These are phyloP conservation scores for Buxus sempervirens DNA, from an alignment of 164 flowering plant species.

Conservation along the genomic window DNA sequence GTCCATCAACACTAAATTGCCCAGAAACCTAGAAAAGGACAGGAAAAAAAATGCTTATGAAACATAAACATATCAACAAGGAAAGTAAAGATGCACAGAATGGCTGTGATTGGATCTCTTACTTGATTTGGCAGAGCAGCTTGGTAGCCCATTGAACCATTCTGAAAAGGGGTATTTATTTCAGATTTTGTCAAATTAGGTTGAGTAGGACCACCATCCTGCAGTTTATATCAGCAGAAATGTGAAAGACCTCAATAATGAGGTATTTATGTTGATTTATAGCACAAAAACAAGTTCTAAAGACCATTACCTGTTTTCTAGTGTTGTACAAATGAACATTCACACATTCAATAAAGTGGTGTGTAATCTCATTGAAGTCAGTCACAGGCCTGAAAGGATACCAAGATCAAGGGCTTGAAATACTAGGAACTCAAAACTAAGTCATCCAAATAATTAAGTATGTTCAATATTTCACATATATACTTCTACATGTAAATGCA, in stretches of 20 bases:
- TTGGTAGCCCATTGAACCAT: slow-evolving; percentile 33
- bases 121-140: slow-evolving; percentile 50
- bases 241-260: slow-evolving; percentile 9
- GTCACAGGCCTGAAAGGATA: slow-evolving; percentile 66
- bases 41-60: neutral
- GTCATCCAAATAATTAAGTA: too few species aligned
- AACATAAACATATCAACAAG: neutral
- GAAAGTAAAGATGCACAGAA: neutral
- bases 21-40: slow-evolving; percentile 30
- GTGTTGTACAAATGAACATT: slow-evolving; percentile 59
- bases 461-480: too few species aligned
- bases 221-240: slow-evolving; percentile 23
- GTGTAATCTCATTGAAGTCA: slow-evolving; percentile 75
- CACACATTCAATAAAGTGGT: slow-evolving; percentile 77
- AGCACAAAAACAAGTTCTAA: slow-evolving; percentile 5
- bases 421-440: too few species aligned
- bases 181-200: slow-evolving; percentile 31
- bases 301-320: slow-evolving; percentile 40
- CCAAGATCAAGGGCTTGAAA: neutral
- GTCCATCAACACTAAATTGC: slow-evolving; percentile 38
- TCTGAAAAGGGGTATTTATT: slow-evolving; percentile 24
- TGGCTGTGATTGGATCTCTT: slow-evolving; percentile 17
- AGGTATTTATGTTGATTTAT: too few species aligned
- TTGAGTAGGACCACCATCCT: slow-evolving; percentile 31
- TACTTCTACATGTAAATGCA: too few species aligned